These are phyloP conservation scores for Penicillium psychrosexuale DNA, from an alignment of 2,329 filamentous ascomycete species.

Conservation along the genomic window DNA sequence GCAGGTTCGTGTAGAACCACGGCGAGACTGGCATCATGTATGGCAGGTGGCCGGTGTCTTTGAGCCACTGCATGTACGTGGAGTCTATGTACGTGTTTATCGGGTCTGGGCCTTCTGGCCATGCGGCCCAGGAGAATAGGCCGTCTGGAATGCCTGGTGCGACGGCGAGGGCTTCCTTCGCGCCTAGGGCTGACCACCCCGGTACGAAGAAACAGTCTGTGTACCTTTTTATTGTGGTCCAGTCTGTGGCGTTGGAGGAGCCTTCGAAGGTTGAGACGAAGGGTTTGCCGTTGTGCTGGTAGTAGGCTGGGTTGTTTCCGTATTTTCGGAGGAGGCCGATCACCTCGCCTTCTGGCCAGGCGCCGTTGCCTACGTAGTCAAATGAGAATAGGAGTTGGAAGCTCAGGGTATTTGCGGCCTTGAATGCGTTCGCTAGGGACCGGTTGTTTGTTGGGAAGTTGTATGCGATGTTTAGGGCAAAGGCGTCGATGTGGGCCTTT, in stretches of 20 bases:
- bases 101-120: conserved; percentile 3
- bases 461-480: conserved; percentile 41
- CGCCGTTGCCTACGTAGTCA: conserved; percentile 8
- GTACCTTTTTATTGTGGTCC: conserved; percentile 42
- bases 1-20: conserved; percentile 58
- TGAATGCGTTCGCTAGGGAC: conserved; percentile 5
- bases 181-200: conserved; percentile 43
- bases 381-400: conserved; percentile 9
- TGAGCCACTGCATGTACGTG: conserved; percentile 9
- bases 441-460: conserved; percentile 7
- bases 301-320: conserved; percentile 3
- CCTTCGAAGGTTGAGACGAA: conserved; percentile 47
- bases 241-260: conserved; percentile 41
- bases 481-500: conserved; percentile 40
- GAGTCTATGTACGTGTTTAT: conserved; percentile 8
- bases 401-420: not conserved
- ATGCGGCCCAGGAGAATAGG: conserved; percentile 9
- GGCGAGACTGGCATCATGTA: conserved; percentile 58
- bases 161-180: conserved; percentile 25
- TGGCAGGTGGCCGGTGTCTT: not conserved
- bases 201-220: conserved; percentile 47
- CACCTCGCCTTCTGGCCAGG: conserved; percentile 5
- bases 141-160: conserved; percentile 5
- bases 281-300: conserved; percentile 6
- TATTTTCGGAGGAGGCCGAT: conserved; percentile 2